Percentiles rank a stretch among this genome's conserved stretches.
Evolutionary conservation across 176 grass and related monocot species (phyloP).

Genomic region (Canna indica): DNA sequence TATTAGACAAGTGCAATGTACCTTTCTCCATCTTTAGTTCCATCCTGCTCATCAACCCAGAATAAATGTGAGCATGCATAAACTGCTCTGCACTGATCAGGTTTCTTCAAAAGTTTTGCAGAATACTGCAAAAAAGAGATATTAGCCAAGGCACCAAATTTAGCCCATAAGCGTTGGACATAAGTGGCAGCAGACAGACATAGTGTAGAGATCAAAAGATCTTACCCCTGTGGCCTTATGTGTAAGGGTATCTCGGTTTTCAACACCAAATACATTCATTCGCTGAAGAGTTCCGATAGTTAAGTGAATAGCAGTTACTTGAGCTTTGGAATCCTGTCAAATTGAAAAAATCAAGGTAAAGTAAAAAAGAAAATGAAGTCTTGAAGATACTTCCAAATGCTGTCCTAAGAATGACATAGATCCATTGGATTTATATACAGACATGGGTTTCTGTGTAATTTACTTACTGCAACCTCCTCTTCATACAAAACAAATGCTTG

Average conservation of each 20-base stretch:
- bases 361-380: conserved; percentile 3
- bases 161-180: background rate
- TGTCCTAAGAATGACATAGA: background rate
- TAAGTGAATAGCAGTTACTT: conserved; percentile 97
- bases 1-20: conserved; percentile 19
- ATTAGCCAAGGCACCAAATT: background rate
- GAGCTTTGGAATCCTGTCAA: conserved; percentile 93
- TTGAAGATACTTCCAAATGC: background rate
- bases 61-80: conserved; percentile 99
- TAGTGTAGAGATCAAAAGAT: background rate
- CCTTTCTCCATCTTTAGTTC: conserved; percentile 97
- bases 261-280: conserved; percentile 91
- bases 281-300: conserved; percentile 94
- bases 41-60: conserved; percentile 96
- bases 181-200: background rate
- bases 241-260: conserved; percentile 95
- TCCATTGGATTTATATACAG: background rate
- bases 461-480: conserved; percentile 81
- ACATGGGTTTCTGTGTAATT: background rate
- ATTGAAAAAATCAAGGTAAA: conserved; percentile 12
- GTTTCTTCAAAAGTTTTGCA: conserved; percentile 96
- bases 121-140: conserved; percentile 62
- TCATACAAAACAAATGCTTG: conserved; percentile 99
- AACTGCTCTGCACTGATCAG: conserved; percentile 92
- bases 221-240: conserved; percentile 97